phyloP scores from a whole-genome alignment of 2,329 filamentous ascomycete species.

The Hirsutella thompsonii region DNA sequence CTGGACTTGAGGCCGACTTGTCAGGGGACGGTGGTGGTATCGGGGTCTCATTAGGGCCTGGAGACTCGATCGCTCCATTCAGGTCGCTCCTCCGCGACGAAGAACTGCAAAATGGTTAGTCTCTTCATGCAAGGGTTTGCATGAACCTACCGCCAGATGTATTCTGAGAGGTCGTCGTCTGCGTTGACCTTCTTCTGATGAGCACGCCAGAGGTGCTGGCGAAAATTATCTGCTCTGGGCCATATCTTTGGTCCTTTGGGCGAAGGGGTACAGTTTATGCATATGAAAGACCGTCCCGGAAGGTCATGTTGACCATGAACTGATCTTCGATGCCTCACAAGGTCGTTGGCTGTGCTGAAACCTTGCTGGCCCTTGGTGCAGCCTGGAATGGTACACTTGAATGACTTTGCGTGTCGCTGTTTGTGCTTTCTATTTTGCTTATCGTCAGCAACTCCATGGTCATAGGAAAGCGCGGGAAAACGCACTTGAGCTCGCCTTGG shows the following conservation, averaged over 20 bases:
- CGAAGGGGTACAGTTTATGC: background rate
- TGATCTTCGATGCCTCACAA: conserved; percentile 64
- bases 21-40: conserved; percentile 5
- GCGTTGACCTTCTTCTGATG: conserved; percentile 32
- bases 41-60: conserved; percentile 10
- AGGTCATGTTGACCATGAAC: conserved; percentile 44
- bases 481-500: conserved; percentile 43
- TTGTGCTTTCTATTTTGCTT: conserved; percentile 52
- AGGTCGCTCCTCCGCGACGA: background rate
- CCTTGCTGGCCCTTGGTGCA: conserved; percentile 47
- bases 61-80: conserved; percentile 13
- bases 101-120: background rate
- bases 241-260: conserved; percentile 45
- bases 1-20: conserved; percentile 5
- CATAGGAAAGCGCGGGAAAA: background rate
- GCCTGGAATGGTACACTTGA: conserved; percentile 41
- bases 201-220: conserved; percentile 59
- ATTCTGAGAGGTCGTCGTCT: conserved; percentile 26
- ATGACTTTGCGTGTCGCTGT: conserved; percentile 55
- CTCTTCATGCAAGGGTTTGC: background rate
- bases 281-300: conserved; percentile 6
- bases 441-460: conserved; percentile 9
- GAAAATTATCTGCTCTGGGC: conserved; percentile 80
- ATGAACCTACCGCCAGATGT: conserved; percentile 10
- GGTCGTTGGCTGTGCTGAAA: conserved; percentile 71